Evolutionary conservation across 139 green algal species (phyloP).

Genomic region (Yamagishiella unicocca): DNA sequence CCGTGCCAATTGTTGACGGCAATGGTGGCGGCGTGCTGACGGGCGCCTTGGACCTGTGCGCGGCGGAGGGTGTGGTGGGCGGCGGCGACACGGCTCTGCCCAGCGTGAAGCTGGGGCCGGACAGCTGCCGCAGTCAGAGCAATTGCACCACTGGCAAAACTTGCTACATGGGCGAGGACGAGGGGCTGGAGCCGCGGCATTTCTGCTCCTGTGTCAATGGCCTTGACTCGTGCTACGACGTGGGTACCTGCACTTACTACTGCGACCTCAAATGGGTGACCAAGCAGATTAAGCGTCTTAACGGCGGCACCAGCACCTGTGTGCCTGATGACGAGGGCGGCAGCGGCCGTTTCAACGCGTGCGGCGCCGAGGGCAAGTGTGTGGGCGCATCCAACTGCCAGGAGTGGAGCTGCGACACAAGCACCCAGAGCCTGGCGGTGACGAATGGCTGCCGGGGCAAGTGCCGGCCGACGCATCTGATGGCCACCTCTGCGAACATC

Average conservation of each 20-base stretch:
- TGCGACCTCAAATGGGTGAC: not conserved
- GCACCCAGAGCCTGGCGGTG: not conserved
- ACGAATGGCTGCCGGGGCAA: not conserved
- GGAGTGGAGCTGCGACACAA: not conserved
- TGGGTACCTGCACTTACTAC: conserved; percentile 1
- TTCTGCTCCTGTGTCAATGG: not conserved
- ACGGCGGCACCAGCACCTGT: not conserved
- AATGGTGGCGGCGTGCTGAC: not conserved
- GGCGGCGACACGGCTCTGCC: not conserved
- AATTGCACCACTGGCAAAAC: not conserved
- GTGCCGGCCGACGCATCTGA: not conserved
- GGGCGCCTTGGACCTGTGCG: not conserved
- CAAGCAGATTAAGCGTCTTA: not conserved
- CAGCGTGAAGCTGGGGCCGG: not conserved
- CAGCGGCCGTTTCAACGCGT: not conserved
- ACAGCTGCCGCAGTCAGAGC: not conserved
- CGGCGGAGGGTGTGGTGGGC: not conserved
- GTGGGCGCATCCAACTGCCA: not conserved
- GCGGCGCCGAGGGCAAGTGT: not conserved
- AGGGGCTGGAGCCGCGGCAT: too few species aligned
- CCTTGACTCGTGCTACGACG: not conserved
- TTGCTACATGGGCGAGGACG: too few species aligned
- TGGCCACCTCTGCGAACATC: not conserved
- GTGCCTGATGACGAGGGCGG: too few species aligned
- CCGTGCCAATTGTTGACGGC: not conserved